Percentiles rank a stretch among this genome's conserved stretches.
These are phyloP conservation scores for Phallus indusiatus DNA, from an alignment of 768 basidiomycete genomes.

Conservation along the genomic window DNA sequence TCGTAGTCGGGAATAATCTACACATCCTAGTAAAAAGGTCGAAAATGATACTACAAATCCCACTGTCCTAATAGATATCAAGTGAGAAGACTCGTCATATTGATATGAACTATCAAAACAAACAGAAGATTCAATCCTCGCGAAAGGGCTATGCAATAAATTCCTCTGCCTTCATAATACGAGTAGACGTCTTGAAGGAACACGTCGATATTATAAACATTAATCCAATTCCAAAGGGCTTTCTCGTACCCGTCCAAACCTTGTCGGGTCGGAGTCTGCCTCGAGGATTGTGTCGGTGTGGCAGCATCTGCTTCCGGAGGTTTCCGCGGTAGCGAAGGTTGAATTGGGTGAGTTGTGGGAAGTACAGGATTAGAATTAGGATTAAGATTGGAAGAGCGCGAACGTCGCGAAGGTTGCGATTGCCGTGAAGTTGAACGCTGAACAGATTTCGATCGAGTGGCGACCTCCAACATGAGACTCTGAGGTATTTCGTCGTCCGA, in stretches of 20 bases:
- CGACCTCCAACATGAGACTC: constrained; percentile 77
- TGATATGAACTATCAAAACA: constrained; percentile 27
- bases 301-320: constrained; percentile 34
- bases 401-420: constrained; percentile 15
- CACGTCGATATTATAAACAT: constrained; percentile 92
- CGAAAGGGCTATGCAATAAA: constrained; percentile 88
- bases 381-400: constrained; percentile 38
- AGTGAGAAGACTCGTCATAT: constrained; percentile 15
- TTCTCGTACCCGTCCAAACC: constrained; percentile 80
- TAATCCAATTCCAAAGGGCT: constrained; percentile 98
- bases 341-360: constrained; percentile 27
- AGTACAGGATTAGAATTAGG: constrained; percentile 24
- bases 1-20: constrained; percentile 80
- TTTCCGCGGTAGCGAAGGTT: constrained; percentile 47
- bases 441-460: constrained; percentile 28
- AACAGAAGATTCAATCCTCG: constrained; percentile 92
- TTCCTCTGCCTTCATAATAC: constrained; percentile 95
- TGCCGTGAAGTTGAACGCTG: constrained; percentile 11
- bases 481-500: constrained; percentile 76
- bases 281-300: constrained; percentile 16
- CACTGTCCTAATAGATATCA: constrained; percentile 56
- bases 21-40: constrained; percentile 88
- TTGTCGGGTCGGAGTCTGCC: constrained; percentile 35
- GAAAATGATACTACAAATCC: constrained; percentile 99
- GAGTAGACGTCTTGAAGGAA: constrained; percentile 92